Percentiles rank a stretch among this genome's conserved stretches.
These are phyloP conservation scores for Phaffomyces opuntiae DNA, from an alignment of 805 yeast species.

Conservation along the genomic window DNA sequence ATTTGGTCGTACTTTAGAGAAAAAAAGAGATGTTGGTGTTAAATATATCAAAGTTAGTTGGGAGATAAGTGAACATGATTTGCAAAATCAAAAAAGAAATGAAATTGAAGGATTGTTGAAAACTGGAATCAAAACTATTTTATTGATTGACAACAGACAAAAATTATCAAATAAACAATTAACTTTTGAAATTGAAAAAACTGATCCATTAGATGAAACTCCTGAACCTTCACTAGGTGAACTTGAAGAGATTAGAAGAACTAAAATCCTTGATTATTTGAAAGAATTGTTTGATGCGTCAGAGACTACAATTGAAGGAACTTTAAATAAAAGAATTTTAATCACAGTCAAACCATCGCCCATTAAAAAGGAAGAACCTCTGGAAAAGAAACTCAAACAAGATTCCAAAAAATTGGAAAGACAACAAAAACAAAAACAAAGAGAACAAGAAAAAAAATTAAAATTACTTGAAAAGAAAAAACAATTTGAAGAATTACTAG, in stretches of 20 bases:
- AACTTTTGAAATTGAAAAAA: constrained; percentile 8
- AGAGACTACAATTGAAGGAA: constrained; percentile 24
- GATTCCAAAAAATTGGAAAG: constrained; percentile 17
- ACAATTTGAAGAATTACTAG: constrained; percentile 7
- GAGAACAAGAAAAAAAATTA: constrained; percentile 20
- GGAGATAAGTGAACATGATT: constrained; percentile 49
- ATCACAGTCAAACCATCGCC: constrained; percentile 22
- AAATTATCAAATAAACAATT: constrained; percentile 7
- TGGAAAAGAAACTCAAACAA: constrained; percentile 6
- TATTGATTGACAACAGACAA: constrained; percentile 35
- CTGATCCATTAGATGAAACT: constrained; percentile 10
- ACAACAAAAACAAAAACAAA: constrained; percentile 17
- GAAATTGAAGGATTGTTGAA: constrained; percentile 40
- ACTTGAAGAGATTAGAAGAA: constrained; percentile 29
- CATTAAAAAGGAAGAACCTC: constrained; percentile 14
- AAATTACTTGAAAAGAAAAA: constrained; percentile 13
- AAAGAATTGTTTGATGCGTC: constrained; percentile 23
- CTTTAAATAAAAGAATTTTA: constrained; percentile 18
- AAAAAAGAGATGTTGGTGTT: constrained; percentile 26
- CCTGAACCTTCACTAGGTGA: constrained; percentile 19
- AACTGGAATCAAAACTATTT: constrained; percentile 33
- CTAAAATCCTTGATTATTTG: constrained; percentile 25
- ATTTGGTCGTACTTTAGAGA: constrained; percentile 22
- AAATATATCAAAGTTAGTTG: constrained; percentile 47
- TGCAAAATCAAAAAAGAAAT: constrained; percentile 43